Evolutionary conservation across 2,329 filamentous ascomycete species (phyloP), one percentile per base, ranked within the genome.

Genomic region (Thermoascus crustaceus): DNA sequence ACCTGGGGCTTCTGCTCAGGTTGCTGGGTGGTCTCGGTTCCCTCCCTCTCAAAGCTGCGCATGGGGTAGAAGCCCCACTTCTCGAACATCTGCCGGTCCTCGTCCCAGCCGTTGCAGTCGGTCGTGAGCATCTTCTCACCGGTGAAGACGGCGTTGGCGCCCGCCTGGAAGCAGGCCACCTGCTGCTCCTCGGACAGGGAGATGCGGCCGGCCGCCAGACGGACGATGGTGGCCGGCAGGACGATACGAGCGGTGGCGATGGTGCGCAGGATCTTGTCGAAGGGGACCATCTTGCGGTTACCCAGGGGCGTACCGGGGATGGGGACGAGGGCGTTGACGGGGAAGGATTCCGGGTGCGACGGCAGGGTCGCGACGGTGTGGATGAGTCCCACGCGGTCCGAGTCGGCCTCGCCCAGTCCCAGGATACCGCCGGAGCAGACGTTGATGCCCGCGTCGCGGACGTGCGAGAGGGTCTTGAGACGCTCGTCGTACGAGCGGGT

Each of bases 101-200:
- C 84, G 43, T 91, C 85, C 84, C 85, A 94, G 19, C 85, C 85
- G 48, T 85, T 88, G 57, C 85, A 93, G 38, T 87, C 84, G 0
- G 87, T 94, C 4, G 87, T 94, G 63, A 94, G 60, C 87, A 94
- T 94, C 72, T 89, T 94, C 67, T 94, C 87, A 6, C 87, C 87
- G 0, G 87, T 94, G 56, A 94, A 94, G 21, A 94, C 82, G n/a
- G 87, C 87, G 51, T 94, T 94, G 1, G 87, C 87, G 9, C 87
- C 87, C 0, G 86, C 85, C 75, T 85, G 80, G 66, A 94, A 94
- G 61, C 86, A 94, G 46, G 89, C 58, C 9, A 85, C 80, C 64
- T 94, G 87, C 67, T 94, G 82, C 63, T 91, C 85, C 64, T 94
- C 87, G 3, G 76, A 73, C 75, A 94, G 82, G 8, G 80, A 84